Conservation (phyloP, 139 green algal species). For the Tetraselmis striata region DNA sequence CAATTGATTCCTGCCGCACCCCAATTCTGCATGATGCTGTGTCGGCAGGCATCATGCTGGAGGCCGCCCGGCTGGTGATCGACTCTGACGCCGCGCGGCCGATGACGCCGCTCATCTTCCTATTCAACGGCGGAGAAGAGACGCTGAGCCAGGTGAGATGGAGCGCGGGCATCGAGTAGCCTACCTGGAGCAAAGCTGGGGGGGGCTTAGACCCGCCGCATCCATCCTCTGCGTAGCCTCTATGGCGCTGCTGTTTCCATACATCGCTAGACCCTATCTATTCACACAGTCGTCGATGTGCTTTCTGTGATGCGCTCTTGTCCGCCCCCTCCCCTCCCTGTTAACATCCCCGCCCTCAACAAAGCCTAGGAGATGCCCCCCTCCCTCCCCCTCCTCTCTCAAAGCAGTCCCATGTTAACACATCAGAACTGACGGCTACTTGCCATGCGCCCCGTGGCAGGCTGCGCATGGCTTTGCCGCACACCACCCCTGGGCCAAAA, state of each 20-base stretch:
- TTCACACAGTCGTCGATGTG: too few species aligned
- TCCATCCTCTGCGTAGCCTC: not conserved
- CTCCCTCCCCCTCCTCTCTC: not conserved
- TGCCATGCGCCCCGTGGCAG: not conserved
- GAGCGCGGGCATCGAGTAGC: too few species aligned
- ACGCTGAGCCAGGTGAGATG: constrained; percentile 41
- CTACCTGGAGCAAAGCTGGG: too few species aligned
- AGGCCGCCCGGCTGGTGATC: constrained; percentile 45
- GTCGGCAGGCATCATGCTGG: constrained; percentile 56
- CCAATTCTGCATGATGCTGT: constrained; percentile 34
- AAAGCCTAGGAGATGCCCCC: too few species aligned
- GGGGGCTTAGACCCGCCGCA: too few species aligned
- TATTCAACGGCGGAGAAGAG: constrained; percentile 63
- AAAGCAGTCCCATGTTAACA: too few species aligned
- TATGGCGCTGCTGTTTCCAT: too few species aligned
- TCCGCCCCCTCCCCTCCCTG: too few species aligned
- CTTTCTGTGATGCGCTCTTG: too few species aligned
- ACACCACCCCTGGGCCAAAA: constrained; percentile 6
- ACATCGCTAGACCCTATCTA: not conserved
- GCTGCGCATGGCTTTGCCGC: constrained; percentile 17
- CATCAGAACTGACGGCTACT: too few species aligned
- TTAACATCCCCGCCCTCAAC: too few species aligned
- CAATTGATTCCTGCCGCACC: not conserved
- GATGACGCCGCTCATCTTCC: constrained; percentile 46
- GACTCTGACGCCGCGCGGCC: constrained; percentile 19